Evolutionary conservation across 495 filamentous ascomycete species (phyloP), one percentile per base, ranked within the genome.

Genomic region (Xylaria flabelliformis): DNA sequence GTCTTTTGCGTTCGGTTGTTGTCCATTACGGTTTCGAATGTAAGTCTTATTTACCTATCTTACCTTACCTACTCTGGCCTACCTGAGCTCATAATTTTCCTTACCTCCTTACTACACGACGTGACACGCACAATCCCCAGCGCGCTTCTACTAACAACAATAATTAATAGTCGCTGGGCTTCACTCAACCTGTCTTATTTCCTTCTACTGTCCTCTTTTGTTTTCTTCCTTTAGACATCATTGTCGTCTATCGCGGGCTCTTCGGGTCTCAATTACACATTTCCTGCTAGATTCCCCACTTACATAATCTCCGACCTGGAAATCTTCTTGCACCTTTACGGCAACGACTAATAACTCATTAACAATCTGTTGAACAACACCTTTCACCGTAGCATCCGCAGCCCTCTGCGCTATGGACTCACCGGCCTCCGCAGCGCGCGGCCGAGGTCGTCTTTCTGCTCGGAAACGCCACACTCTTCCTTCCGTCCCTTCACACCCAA

Each of bases 251-350:
- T 59, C 50, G 63, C 63, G 62, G 70, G 24, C 62, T 21, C 32
- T 42, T 65, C 70, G 70, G 62, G 24, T 42, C 32, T 48, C 70
- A 71, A 71, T 55, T 66, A 50, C 63, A 66, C 63, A 2, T 55
- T 55, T 64, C 59, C 36, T 70, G 46, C 44, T 63, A 6, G 29
- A 67, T 75, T 79, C 77, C 73, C 75, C 75, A 79, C 75, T 79
- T 75, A 79, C 77, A 77, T 77, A 78, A 75, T 76, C 74, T 74
- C 74, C 74, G 77, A 75, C 24, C 61, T 72, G 51, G 51, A 73
- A 75, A 72, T 72, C 51, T 72, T 77, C 67, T 74, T 73, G 55
- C 64, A 64, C 42, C 58, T 72, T 70, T 64, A 76, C 72, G 48
- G 64, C 68, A 29, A 51, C 71, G 59, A 70, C 72, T 68, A 51